phyloP scores from a whole-genome alignment of 1,284 basidiomycete genomes.

The Rhodotorula glutinis region DNA sequence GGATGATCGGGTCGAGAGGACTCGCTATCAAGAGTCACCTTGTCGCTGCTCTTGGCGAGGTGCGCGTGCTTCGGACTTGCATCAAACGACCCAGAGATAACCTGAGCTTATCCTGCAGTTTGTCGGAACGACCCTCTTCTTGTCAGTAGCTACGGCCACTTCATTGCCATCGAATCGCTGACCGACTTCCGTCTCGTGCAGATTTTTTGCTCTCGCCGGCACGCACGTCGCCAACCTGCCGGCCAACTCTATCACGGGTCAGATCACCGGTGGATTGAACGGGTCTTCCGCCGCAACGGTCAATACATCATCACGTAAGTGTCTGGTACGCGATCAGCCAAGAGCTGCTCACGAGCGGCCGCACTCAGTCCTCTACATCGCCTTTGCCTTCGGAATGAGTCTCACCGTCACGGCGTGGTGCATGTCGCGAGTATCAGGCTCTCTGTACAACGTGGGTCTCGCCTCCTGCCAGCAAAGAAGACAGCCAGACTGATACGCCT shows the following conservation, averaged over 20 bases:
- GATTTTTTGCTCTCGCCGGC: background rate
- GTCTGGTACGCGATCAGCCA: slow-evolving; percentile 46
- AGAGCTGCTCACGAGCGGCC: slow-evolving; percentile 47
- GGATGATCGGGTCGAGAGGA: background rate
- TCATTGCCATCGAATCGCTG: no score
- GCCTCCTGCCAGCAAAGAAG: no score
- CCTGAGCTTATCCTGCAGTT: background rate
- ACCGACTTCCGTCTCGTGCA: no score
- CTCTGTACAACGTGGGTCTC: slow-evolving; percentile 56
- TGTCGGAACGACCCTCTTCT: background rate
- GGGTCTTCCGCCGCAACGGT: background rate
- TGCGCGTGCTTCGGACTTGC: background rate
- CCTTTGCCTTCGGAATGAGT: slow-evolving; percentile 54
- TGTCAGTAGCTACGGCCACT: background rate
- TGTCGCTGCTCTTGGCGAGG: background rate
- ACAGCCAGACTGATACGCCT: no score
- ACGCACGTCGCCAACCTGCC: slow-evolving; percentile 9
- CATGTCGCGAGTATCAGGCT: slow-evolving; percentile 41
- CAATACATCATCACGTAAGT: slow-evolving; percentile 24
- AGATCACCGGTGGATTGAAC: background rate
- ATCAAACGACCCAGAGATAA: background rate
- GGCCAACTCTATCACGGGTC: slow-evolving; percentile 8
- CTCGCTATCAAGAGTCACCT: background rate
- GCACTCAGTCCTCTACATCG: slow-evolving; percentile 23
- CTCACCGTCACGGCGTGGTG: slow-evolving; percentile 65